phyloP scores from a whole-genome alignment of 2,329 filamentous ascomycete species.

The Diaporthe sp. region DNA sequence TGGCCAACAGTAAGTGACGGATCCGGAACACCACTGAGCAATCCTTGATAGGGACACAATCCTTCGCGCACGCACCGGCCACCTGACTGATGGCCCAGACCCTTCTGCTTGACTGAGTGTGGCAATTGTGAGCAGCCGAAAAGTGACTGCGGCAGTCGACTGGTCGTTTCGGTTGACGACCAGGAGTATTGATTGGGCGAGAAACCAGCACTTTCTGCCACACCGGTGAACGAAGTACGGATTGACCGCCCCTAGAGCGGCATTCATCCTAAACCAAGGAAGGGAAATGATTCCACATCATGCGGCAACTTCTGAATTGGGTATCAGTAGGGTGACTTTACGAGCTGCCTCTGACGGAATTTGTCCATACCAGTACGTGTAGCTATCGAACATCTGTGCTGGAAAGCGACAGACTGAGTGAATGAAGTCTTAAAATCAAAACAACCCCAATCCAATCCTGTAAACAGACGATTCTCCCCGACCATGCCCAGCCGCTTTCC shows the following conservation, averaged over 20 bases:
- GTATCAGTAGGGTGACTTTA: too few relatives aligned
- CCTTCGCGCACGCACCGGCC: not conserved
- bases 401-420: not conserved
- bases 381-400: too few relatives aligned
- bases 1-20: not conserved
- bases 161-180: not conserved
- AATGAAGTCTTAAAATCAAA: not conserved
- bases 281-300: not conserved
- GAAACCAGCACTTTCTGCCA: not conserved
- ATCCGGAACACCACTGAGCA: not conserved
- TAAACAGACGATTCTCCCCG: not conserved
- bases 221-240: not conserved
- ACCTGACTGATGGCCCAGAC: not conserved
- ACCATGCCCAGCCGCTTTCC: not conserved
- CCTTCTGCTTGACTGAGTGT: not conserved
- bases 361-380: not conserved
- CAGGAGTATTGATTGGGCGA: not conserved
- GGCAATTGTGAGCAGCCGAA: not conserved
- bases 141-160: not conserved
- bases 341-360: not conserved
- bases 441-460: not conserved
- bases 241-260: not conserved
- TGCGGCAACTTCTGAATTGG: not conserved
- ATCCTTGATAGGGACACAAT: not conserved
- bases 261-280: not conserved